A percentile compares a stretch with the other conserved stretches of the same genome.
phyloP scores from a whole-genome alignment of 495 filamentous ascomycete genomes.

The Penicillium riverlandense region DNA sequence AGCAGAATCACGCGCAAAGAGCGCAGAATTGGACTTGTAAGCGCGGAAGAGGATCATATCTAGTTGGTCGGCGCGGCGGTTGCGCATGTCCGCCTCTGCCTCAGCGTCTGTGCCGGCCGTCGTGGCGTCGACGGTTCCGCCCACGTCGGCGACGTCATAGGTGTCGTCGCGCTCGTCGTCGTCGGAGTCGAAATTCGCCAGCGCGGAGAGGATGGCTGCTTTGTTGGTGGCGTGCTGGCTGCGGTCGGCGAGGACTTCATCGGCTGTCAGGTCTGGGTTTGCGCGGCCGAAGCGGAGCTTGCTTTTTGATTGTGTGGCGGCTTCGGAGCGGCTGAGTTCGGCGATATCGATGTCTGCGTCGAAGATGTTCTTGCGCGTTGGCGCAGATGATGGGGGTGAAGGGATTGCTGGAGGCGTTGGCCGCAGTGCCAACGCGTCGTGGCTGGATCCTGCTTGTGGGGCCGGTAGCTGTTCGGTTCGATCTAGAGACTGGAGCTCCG shows the following conservation, averaged over 20 bases:
- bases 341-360: conserved; percentile 74
- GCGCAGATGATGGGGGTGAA: conserved; percentile 16
- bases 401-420: conserved; percentile 30
- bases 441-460: conserved; percentile 7
- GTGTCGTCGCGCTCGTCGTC: conserved; percentile 98
- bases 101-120: conserved; percentile 34
- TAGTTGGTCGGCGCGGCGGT: conserved; percentile 24
- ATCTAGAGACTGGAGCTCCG: conserved; percentile 34
- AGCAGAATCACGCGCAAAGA: conserved; percentile 62
- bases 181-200: conserved; percentile 86
- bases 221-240: conserved; percentile 58
- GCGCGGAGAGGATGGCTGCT: conserved; percentile 82
- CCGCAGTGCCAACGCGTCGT: conserved; percentile 19
- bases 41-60: conserved; percentile 56
- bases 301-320: conserved; percentile 36
- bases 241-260: conserved; percentile 48
- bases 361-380: conserved; percentile 57
- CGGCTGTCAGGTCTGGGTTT: conserved; percentile 55
- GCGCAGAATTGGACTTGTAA: conserved; percentile 51
- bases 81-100: conserved; percentile 28
- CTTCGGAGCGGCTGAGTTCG: conserved; percentile 43
- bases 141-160: conserved; percentile 87
- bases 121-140: conserved; percentile 67
- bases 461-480: conserved; percentile 31
- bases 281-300: conserved; percentile 72